Conservation (phyloP, 768 basidiomycete genomes). For the Russula olivacea region DNA sequence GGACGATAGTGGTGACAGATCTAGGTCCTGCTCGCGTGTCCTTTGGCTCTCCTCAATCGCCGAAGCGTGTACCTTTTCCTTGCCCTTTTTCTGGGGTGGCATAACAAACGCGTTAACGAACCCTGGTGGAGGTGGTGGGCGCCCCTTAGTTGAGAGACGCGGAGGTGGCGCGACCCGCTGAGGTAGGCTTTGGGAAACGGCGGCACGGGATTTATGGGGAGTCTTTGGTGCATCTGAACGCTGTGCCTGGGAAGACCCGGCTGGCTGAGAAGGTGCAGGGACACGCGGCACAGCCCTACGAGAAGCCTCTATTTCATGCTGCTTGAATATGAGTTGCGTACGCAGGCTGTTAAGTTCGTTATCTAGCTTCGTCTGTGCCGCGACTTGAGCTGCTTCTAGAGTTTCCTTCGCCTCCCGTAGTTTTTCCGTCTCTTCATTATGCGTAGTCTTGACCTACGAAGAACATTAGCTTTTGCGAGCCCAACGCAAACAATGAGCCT, state of each 20-base stretch:
- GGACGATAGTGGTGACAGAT: not conserved
- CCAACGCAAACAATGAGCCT: not conserved
- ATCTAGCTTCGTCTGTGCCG: conserved; percentile 13
- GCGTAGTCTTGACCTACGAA: conserved; percentile 5
- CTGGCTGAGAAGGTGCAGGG: conserved; percentile 5
- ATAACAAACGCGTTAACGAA: conserved; percentile 22
- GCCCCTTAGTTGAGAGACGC: conserved; percentile 2
- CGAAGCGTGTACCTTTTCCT: conserved; percentile 8
- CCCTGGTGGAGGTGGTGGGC: conserved; percentile 9
- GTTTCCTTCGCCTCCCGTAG: conserved; percentile 20
- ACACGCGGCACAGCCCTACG: not conserved
- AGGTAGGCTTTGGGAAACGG: not conserved
- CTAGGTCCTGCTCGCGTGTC: not conserved
- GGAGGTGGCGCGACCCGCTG: not conserved
- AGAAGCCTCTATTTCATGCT: conserved; percentile 22
- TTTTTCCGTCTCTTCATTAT: conserved; percentile 17
- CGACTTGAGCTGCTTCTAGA: conserved; percentile 18
- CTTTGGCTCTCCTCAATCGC: conserved; percentile 13
- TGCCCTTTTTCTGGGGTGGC: conserved; percentile 1
- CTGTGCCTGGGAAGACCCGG: conserved; percentile 1
- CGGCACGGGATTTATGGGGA: not conserved
- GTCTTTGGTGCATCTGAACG: conserved; percentile 1
- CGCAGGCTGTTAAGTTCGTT: conserved; percentile 23
- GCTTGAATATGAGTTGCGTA: conserved; percentile 24
- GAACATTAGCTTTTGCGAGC: not conserved